A percentile compares a stretch with the other conserved stretches of the same genome.
These are phyloP conservation scores for Kwoniella dendrophila DNA, from an alignment of 768 basidiomycete genomes.

Conservation along the genomic window DNA sequence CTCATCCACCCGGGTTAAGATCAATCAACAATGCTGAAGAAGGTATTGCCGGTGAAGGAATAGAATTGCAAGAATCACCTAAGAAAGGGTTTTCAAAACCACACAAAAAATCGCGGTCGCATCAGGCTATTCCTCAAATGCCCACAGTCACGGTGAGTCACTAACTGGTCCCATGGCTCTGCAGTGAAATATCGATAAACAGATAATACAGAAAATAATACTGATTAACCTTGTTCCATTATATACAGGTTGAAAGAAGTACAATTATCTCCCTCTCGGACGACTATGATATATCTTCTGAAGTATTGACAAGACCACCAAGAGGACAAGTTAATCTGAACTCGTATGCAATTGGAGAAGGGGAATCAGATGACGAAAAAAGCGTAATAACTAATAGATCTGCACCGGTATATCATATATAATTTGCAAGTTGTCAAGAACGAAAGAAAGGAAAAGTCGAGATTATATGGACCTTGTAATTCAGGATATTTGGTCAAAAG, in stretches of 20 bases:
- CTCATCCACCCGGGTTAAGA: conserved; percentile 9
- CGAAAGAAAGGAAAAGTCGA: neutral
- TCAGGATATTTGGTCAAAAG: too few species aligned
- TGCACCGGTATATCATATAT: neutral
- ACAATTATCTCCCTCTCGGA: neutral
- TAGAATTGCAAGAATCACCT: conserved; percentile 12
- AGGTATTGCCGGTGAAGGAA: too few species aligned
- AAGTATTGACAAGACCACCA: neutral
- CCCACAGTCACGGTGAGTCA: conserved; percentile 12
- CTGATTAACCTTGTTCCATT: neutral
- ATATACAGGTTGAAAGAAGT: too few species aligned
- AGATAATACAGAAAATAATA: too few species aligned
- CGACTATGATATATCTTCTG: conserved; percentile 4
- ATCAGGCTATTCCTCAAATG: too few species aligned
- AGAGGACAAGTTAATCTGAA: neutral
- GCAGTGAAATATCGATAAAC: neutral
- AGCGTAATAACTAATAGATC: conserved; percentile 2
- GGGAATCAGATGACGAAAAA: conserved; percentile 5
- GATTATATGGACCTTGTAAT: too few species aligned
- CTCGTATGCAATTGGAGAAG: neutral
- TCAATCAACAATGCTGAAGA: neutral
- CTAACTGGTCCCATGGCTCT: neutral
- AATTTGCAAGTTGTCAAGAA: neutral
- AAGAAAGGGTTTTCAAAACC: too few species aligned
- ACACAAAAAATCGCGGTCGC: too few species aligned